phyloP scores from a whole-genome alignment of 768 basidiomycete genomes.

The Kwoniella sp. region DNA sequence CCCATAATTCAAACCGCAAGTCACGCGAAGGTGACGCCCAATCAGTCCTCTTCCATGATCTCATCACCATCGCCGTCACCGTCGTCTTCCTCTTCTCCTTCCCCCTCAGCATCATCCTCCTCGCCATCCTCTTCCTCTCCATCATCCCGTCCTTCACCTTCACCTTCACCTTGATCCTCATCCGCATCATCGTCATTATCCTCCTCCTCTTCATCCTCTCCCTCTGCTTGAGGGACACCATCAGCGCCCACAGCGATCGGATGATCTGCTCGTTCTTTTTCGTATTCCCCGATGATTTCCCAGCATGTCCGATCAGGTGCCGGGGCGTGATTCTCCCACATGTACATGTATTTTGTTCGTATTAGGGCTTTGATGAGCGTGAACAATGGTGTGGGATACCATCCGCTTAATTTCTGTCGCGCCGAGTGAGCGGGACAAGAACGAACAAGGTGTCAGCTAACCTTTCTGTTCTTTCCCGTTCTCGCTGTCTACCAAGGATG shows the following conservation, averaged over 20 bases:
- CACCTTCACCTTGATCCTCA: background rate
- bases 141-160: background rate
- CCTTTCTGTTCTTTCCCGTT: too few relatives aligned
- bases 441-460: slow-evolving; percentile 1
- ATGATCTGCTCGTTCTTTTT: background rate
- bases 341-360: slow-evolving; percentile 73
- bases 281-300: slow-evolving; percentile 32
- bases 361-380: slow-evolving; percentile 82
- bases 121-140: background rate
- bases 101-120: background rate
- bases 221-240: background rate
- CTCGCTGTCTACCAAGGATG: too few relatives aligned
- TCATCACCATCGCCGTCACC: background rate
- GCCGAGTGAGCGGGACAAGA: slow-evolving; percentile 16
- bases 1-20: too few relatives aligned
- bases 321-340: slow-evolving; percentile 62
- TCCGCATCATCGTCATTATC: background rate
- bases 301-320: slow-evolving; percentile 51
- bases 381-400: slow-evolving; percentile 76
- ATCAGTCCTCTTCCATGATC: background rate
- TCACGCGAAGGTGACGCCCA: too few relatives aligned
- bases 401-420: slow-evolving; percentile 62
- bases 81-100: background rate
- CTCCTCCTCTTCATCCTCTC: slow-evolving; percentile 10
- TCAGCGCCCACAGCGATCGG: background rate